Base-by-base conservation (phyloP, 495 filamentous ascomycete species). In the Pyrenula aspistea region DNA sequence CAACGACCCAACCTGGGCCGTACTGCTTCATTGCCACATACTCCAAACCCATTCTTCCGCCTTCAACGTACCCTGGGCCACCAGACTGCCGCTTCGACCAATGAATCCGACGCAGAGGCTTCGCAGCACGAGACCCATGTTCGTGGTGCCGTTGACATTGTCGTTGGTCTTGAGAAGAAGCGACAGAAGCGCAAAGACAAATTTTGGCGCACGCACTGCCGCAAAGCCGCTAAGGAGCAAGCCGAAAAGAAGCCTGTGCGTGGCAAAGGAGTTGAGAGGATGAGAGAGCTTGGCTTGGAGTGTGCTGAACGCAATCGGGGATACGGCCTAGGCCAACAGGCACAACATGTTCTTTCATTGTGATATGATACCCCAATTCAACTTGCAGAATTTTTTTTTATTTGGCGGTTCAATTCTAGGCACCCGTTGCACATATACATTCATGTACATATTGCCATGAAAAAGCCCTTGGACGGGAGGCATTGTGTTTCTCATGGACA, bases 111-210 rank as follows among this genome's bases (percentile, higher is more conserved):
- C 51, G 69, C 72, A 49, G 61, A 60, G 12, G 73, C 73, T 15
- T 73, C 70, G 54, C 66, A 66, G 23, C 68, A 68, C 25, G 74
- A 81, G 57, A 59, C 76, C 23, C 83, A 87, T 59, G 79, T 79
- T 24, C 82, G 93, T 59, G 89, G 90, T 51, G 91, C 93, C 24
- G 91, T 97, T 61, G 94, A 96, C 65, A 97, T 98, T 60, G 89
- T 96, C 70, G 91, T 95, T 65, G 93, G 93, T 3, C 83, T 98
- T 8, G 93, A 97, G 74, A 84, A 88, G 71, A 96, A 93, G 72
- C 83, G 92, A 49, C 88, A 91, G 70, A 83, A 90, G 55, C 87
- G 93, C 56, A 88, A 85, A 70, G 88, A 95, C 71, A 93, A 92
- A 67, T 90, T 86, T 65, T 86, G 83, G 71, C 85, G 90, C 65